Base-by-base conservation (phyloP, 2,329 filamentous ascomycete species). In the Arthrobotrys entomopaga region DNA sequence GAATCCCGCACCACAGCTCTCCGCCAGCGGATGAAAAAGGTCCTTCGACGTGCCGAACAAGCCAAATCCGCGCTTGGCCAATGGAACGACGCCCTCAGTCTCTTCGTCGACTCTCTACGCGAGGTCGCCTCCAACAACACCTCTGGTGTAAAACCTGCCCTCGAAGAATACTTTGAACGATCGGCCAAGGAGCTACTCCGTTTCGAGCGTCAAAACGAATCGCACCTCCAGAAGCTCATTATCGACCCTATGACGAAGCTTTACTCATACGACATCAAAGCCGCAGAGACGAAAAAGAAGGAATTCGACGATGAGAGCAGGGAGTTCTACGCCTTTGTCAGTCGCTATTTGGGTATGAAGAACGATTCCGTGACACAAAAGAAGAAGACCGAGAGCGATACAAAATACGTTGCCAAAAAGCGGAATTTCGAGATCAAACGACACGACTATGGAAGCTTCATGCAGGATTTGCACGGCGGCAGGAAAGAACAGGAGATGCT, bases 271-370 rank as follows among this genome's bases (percentile, higher is more conserved):
- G 96, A 99, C 79, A 98, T 99, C 83, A 99, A 99, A 82, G 93
- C 97, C 81, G 96, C 94, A 24, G 95, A 99, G 80, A 86, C 91
- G 46, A 99, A 99, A 84, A 96, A 95, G 82, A 92, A 95, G 77
- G 95, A 98, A 78, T 99, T 99, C 79, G 95, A 99, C 77, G 95
- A 99, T 79, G 95, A 99, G 81, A 98, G 94, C 83, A 95, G 96
- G 81, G 95, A 99, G 81, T 99, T 97, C 82, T 99, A 99, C 82
- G 89, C 91, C 76, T 99, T 97, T 80, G 91, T 98, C 58, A 91
- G 93, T 76, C 89, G 93, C 53, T 99, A 99, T 82, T 87, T 99
- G n/a, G 95, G 95, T 34, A 94, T 98, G 81, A 88, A 94, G 49
- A 93, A 96, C 80, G 95, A 99, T 82, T 96, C 94, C 6, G 85